Evolutionary conservation across 1,139 yeast species (phyloP).

Genomic region (Pichia sp.): DNA sequence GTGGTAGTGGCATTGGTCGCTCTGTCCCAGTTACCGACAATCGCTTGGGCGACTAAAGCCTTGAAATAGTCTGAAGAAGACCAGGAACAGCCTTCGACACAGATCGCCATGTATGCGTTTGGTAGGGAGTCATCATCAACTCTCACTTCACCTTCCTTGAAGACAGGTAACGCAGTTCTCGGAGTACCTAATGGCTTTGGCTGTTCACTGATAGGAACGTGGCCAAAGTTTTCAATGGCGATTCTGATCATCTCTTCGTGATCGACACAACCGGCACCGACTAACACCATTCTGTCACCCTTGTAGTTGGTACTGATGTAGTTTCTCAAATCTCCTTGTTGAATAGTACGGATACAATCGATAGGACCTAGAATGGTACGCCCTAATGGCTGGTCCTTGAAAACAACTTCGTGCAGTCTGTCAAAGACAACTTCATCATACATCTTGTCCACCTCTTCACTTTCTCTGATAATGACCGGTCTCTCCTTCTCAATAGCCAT

Average conservation of each 20-base stretch:
- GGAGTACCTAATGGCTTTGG: constrained; percentile 75
- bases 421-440: constrained; percentile 98
- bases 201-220: constrained; percentile 61
- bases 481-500: constrained; percentile 92
- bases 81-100: constrained; percentile 99
- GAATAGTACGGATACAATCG: constrained; percentile 78
- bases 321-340: constrained; percentile 69
- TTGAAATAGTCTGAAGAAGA: constrained; percentile 93
- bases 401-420: constrained; percentile 91
- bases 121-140: constrained; percentile 83
- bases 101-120: constrained; percentile 86
- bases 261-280: constrained; percentile 92
- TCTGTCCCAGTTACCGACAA: constrained; percentile 97
- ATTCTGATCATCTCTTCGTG: constrained; percentile 78
- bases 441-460: constrained; percentile 98
- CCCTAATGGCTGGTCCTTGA: constrained; percentile 88
- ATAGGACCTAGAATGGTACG: constrained; percentile 97
- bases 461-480: constrained; percentile 92
- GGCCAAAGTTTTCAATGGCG: constrained; percentile 77
- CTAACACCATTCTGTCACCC: constrained; percentile 97
- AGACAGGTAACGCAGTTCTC: constrained; percentile 73
- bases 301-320: constrained; percentile 87
- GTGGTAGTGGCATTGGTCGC: constrained; percentile 73
- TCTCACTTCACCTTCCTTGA: constrained; percentile 84
- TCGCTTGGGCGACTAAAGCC: constrained; percentile 94